These are phyloP conservation scores for Rhodotorula sp. DNA, from an alignment of 1,284 basidiomycete genomes.

Conservation along the genomic window DNA sequence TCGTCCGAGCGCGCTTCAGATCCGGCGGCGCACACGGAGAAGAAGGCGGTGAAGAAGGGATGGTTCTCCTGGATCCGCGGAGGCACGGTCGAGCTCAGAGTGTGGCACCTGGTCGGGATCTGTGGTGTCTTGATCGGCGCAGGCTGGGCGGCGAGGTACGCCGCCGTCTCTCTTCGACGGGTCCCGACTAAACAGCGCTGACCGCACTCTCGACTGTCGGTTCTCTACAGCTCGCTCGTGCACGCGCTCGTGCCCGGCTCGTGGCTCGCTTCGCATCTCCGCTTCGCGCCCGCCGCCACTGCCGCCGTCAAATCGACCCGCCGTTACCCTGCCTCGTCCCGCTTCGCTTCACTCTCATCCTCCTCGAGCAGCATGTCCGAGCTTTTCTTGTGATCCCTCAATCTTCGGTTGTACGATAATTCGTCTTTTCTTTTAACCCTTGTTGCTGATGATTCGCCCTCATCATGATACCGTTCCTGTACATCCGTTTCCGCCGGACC, in stretches of 20 bases:
- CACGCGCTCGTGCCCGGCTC: neutral
- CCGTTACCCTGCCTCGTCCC: neutral
- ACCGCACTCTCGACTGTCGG: no score
- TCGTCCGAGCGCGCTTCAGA: neutral
- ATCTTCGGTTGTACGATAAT: neutral
- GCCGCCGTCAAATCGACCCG: neutral
- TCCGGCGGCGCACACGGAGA: neutral
- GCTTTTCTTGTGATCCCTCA: neutral
- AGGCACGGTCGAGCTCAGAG: conserved; percentile 26
- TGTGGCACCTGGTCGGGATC: conserved; percentile 37
- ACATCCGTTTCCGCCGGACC: no score
- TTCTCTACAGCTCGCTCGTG: conserved; percentile 1
- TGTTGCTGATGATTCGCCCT: no score
- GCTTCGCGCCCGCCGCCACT: neutral
- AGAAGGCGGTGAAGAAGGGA: neutral
- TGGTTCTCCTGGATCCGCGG: conserved; percentile 23
- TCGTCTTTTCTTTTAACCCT: neutral
- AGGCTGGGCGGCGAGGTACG: conserved; percentile 26
- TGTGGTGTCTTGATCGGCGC: conserved; percentile 30
- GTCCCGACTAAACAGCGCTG: neutral
- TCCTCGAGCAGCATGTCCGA: neutral
- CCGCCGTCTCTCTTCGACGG: neutral
- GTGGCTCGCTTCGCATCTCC: conserved; percentile 5
- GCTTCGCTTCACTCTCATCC: neutral
- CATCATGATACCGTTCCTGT: no score